Percentiles rank a stretch among this genome's conserved stretches.
Conservation (phyloP, 1,284 basidiomycete species). For the Cutaneotrichosporon mucoides region DNA sequence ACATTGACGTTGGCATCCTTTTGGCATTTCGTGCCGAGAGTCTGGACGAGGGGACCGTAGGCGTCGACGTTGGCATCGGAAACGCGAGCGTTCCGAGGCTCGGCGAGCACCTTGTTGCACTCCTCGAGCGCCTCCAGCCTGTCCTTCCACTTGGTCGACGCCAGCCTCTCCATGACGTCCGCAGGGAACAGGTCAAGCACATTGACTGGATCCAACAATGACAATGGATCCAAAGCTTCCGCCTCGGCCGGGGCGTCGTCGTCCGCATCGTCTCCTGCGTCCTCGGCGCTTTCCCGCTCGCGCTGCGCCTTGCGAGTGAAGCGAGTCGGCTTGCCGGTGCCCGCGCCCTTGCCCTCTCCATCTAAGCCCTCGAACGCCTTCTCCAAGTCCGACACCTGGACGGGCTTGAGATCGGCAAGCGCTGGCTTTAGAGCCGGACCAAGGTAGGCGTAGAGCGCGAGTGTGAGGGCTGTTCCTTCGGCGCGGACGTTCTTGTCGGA, state of each 20-base stretch:
- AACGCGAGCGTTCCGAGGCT: constrained; percentile 65
- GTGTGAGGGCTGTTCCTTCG: constrained; percentile 75
- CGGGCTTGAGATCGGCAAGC: constrained; percentile 89
- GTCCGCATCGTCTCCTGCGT: constrained; percentile 43
- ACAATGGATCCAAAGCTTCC: constrained; percentile 66
- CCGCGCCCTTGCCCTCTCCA: constrained; percentile 74
- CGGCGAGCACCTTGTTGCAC: constrained; percentile 65
- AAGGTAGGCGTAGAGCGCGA: constrained; percentile 80
- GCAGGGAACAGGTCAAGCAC: constrained; percentile 70
- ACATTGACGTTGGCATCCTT: constrained; percentile 95
- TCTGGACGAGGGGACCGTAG: constrained; percentile 49
- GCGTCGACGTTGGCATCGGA: constrained; percentile 61
- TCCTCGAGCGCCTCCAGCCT: constrained; percentile 89
- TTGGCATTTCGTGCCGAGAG: constrained; percentile 74
- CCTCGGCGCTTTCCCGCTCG: constrained; percentile 59
- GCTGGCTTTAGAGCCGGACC: constrained; percentile 83
- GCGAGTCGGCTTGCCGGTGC: constrained; percentile 70
- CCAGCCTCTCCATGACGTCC: constrained; percentile 67
- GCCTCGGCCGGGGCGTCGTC: constrained; percentile 44
- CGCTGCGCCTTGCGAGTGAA: constrained; percentile 73
- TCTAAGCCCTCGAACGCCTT: constrained; percentile 84
- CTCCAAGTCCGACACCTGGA: constrained; percentile 95
- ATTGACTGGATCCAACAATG: constrained; percentile 78
- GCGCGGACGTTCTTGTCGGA: constrained; percentile 93
- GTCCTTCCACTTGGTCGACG: constrained; percentile 97